Evolutionary conservation across 129 eudicot species (phyloP).

Genomic region (Erigeron canadensis): DNA sequence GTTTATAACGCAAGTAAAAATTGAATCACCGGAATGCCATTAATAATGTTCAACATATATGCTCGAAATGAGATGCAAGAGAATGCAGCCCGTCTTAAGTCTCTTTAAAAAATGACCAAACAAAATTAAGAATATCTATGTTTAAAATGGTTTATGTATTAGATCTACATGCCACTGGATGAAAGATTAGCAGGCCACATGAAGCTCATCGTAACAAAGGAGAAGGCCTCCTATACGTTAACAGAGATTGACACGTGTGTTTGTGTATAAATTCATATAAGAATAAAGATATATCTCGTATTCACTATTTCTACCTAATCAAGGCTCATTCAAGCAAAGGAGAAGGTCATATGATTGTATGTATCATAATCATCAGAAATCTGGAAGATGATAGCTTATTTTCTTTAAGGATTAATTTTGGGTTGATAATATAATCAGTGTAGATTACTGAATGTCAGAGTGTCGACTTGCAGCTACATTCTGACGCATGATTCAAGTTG

Average conservation of each 20-base stretch:
- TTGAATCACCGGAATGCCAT: not conserved
- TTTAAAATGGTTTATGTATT: not conserved
- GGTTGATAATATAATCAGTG: conserved; percentile 5
- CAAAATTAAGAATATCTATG: not conserved
- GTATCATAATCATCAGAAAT: not conserved
- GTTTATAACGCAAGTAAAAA: not conserved
- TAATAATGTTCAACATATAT: too few species aligned
- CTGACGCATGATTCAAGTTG: conserved; percentile 38
- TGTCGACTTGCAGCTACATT: conserved; percentile 1
- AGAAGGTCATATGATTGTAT: not conserved
- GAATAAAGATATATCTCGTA: conserved; percentile 12
- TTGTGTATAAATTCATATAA: not conserved
- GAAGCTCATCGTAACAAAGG: not conserved
- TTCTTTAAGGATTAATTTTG: conserved; percentile 11
- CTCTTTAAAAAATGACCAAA: not conserved
- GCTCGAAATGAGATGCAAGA: not conserved
- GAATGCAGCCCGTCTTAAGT: not conserved
- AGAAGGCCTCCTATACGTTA: not conserved
- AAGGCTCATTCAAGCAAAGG: not conserved
- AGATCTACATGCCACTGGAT: not conserved
- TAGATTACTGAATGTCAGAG: conserved; percentile 3
- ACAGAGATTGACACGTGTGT: not conserved
- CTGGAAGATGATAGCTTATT: conserved; percentile 14
- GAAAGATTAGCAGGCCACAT: not conserved
- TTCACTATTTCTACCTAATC: not conserved